phyloP scores from a whole-genome alignment of 306 rosid genomes.

The Cucurbita moschata region DNA sequence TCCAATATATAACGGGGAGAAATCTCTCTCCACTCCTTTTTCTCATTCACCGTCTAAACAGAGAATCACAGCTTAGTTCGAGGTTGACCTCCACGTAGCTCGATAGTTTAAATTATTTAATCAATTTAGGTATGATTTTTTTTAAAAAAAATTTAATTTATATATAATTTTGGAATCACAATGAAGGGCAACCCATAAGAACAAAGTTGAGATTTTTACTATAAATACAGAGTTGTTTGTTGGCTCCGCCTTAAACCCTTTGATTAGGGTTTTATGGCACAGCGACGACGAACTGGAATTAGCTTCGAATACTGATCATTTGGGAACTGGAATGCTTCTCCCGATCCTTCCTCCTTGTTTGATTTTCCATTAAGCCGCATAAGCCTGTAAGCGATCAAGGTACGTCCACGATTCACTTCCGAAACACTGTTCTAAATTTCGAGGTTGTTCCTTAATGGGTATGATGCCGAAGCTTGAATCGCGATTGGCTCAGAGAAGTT shows the following conservation, averaged over 20 bases:
- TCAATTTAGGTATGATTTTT: no score
- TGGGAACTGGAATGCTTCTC: background rate
- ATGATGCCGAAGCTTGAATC: background rate
- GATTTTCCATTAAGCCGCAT: background rate
- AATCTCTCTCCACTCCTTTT: no score
- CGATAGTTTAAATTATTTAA: no score
- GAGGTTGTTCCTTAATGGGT: background rate
- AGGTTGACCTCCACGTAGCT: no score
- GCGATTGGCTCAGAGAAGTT: background rate
- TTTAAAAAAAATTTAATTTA: no score
- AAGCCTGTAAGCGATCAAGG: background rate
- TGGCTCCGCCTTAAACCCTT: background rate
- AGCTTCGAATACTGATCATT: background rate
- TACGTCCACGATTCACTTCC: background rate
- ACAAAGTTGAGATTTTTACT: no score
- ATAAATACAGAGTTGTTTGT: no score
- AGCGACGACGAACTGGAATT: background rate
- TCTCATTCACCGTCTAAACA: no score
- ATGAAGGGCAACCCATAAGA: no score
- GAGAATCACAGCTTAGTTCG: no score
- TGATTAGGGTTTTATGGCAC: background rate
- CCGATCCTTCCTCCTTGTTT: background rate
- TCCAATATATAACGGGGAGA: no score
- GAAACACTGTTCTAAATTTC: background rate
- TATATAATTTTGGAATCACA: no score